Evolutionary conservation across 352 stramenopile species (phyloP), one percentile per base, ranked within the genome.

Genomic region (Globisporangium abappressorium): DNA sequence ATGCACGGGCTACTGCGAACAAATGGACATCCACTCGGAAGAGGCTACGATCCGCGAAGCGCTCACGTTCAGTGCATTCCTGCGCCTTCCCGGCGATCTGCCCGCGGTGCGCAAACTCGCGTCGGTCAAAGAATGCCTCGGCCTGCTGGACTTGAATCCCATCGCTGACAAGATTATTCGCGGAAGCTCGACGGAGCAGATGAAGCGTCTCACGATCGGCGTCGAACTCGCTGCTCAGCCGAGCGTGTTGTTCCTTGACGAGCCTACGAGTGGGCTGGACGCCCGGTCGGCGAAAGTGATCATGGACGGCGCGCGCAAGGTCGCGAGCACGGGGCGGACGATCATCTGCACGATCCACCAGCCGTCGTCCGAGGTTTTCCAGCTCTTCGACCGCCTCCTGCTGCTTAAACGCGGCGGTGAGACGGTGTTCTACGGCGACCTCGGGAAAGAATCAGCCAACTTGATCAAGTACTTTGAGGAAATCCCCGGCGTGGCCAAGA

Each of bases 41-140:
- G 95, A 91, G 8, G 81, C 87, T 3, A 98, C 94, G 5, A 92
- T 94, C 43, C 79, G 91, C 7, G 94, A 98, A 62, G 85, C 90
- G n/a, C 86, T 98, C 43, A 71, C 78, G 26, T 98, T 98, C 68
- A 94, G 82, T 49, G 93, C 93, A 5, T 87, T 88, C 65, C 70
- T 98, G 36, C 78, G 91, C 60, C 74, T 84, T 26, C 22, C 43
- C 1, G 58, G 62, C 5, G 15, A 66, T 14, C 47, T 77, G 33
- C 24, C 71, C 18, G 12, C 9, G n/a, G 51, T 18, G 0, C 30
- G 57, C 33, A 77, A 77, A 34, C 28, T 57, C 11, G 57, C 34
- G 30, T 66, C 64, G 5, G 70, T 70, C 12, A 46, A 76, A 30
- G 70, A 76, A 18, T 67, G 51, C 7, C 38, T 76, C 11, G 69